Conservation (phyloP, 768 basidiomycete species). For the Kondoa malvinella region DNA sequence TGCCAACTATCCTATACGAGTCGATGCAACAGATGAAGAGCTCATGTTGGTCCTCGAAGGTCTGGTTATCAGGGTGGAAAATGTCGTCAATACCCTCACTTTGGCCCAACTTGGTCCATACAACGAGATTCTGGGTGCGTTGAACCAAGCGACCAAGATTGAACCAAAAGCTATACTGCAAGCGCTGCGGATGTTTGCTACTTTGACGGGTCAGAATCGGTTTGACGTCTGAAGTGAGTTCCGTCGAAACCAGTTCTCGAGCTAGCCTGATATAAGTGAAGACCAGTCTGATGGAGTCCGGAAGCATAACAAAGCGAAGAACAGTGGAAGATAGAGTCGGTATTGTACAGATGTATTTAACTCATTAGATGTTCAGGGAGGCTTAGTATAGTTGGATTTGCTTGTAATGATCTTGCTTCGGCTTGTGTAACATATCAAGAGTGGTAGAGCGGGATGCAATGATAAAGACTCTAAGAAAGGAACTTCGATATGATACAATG, state of each 20-base stretch:
- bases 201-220: background rate
- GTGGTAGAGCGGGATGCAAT: background rate
- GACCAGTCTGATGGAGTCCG: too few species aligned
- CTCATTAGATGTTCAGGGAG: too few species aligned
- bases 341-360: too few species aligned
- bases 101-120: slow-evolving; percentile 26
- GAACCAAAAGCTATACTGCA: slow-evolving; percentile 14
- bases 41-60: slow-evolving; percentile 23
- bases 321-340: too few species aligned
- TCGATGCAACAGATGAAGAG: slow-evolving; percentile 26
- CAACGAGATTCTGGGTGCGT: slow-evolving; percentile 21
- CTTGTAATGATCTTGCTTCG: background rate
- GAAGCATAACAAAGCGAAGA: too few species aligned
- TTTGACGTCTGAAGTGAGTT: background rate
- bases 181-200: slow-evolving; percentile 12
- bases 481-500: background rate
- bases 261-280: too few species aligned
- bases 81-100: slow-evolving; percentile 22
- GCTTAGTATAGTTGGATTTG: too few species aligned
- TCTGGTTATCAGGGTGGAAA: slow-evolving; percentile 23
- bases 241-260: too few species aligned
- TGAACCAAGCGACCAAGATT: slow-evolving; percentile 14
- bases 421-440: background rate
- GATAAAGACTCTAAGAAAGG: too few species aligned
- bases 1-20: slow-evolving; percentile 21